Percentiles rank a stretch among this genome's conserved stretches.
Evolutionary conservation across 345 rosid genomes (phyloP).

Genomic region (Acer yangbiense): DNA sequence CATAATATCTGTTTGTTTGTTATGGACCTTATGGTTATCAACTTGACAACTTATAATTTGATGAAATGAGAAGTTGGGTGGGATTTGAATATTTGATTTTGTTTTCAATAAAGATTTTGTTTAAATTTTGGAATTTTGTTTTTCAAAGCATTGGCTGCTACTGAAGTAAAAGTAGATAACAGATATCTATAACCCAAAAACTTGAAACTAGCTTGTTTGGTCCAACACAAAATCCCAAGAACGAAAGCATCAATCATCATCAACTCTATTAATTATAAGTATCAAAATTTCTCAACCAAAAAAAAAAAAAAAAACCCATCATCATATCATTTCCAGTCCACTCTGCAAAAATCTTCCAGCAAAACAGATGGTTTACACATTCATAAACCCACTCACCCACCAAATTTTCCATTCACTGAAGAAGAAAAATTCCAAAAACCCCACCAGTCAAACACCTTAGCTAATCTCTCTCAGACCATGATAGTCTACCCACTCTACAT

Average conservation of each 20-base stretch:
- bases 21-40: too few species aligned
- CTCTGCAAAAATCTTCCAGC: background rate
- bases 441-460: too few species aligned
- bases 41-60: too few species aligned
- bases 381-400: background rate
- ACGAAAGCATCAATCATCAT: background rate
- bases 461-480: background rate
- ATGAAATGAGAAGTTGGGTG: too few species aligned
- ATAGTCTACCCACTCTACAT: background rate
- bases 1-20: background rate
- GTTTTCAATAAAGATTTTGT: background rate
- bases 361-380: too few species aligned
- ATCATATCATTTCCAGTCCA: background rate
- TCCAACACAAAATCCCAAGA: constrained; percentile 22
- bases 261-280: background rate
- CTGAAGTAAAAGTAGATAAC: background rate
- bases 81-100: too few species aligned
- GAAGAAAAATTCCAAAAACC: too few species aligned
- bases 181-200: background rate
- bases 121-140: too few species aligned
- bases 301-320: background rate
- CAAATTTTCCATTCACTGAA: background rate
- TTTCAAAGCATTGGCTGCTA: background rate
- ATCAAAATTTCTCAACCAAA: too few species aligned
- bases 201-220: constrained; percentile 1